These are phyloP conservation scores for Eucalyptus pauciflora DNA, from an alignment of 345 rosid species.

Conservation along the genomic window DNA sequence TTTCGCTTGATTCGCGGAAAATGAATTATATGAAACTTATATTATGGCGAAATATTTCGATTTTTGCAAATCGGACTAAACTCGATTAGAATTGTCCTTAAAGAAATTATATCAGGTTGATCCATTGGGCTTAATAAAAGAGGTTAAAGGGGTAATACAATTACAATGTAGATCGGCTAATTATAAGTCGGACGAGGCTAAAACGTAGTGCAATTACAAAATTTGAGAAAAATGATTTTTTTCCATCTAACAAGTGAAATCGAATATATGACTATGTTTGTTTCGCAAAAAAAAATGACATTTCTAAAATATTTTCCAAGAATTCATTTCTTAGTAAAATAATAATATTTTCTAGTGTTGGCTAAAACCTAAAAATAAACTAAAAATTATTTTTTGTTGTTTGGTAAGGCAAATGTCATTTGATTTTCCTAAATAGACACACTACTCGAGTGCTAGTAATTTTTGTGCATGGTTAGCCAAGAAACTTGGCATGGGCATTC, in stretches of 20 bases:
- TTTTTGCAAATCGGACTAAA: rapidly evolving
- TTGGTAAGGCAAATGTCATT: no score
- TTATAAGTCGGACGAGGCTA: neutral
- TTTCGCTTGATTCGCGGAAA: rapidly evolving
- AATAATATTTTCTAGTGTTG: rapidly evolving
- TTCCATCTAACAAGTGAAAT: neutral
- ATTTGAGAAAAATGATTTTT: neutral
- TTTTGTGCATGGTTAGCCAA: no score
- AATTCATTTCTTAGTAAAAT: no score
- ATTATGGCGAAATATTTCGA: neutral
- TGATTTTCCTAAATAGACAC: no score
- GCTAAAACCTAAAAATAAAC: rapidly evolving
- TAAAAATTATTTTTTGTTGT: no score
- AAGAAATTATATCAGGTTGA: neutral
- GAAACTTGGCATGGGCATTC: rapidly evolving
- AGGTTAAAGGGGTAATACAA: neutral
- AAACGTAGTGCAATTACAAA: neutral
- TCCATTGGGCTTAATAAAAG: neutral
- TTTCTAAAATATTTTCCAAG: no score
- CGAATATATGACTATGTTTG: neutral
- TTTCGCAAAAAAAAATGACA: no score
- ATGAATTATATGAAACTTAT: neutral
- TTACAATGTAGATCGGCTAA: neutral
- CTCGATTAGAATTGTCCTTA: neutral
- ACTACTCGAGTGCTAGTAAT: no score